Evolutionary conservation across 345 rosid genomes (phyloP).

Genomic region (Salix caprea): DNA sequence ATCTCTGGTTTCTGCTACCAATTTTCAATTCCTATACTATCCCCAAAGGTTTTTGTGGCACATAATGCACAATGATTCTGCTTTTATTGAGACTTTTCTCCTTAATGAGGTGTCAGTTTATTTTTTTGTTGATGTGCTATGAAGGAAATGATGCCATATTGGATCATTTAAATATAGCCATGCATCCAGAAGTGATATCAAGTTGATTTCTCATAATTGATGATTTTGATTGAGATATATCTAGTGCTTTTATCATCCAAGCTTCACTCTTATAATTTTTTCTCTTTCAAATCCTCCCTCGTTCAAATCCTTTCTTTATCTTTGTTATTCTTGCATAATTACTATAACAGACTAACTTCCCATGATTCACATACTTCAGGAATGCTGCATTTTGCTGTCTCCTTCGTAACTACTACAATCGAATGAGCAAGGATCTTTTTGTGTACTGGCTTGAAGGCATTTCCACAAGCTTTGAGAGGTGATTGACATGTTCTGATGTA

Average conservation of each 20-base stretch:
- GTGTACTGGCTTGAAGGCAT: constrained; percentile 80
- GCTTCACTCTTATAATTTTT: background rate
- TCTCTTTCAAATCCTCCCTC: background rate
- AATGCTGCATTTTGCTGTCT: constrained; percentile 73
- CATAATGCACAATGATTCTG: no score
- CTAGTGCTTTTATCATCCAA: background rate
- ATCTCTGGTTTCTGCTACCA: no score
- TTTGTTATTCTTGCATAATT: background rate
- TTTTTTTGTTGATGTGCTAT: background rate
- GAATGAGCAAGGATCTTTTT: constrained; percentile 58
- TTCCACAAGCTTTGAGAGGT: constrained; percentile 77
- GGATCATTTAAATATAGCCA: background rate
- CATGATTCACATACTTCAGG: constrained; percentile 52
- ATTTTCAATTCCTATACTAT: no score
- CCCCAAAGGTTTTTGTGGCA: no score
- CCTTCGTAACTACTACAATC: constrained; percentile 45
- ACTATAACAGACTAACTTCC: background rate
- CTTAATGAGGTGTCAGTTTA: no score
- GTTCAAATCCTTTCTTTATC: background rate
- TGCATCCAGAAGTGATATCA: no score
- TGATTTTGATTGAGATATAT: background rate
- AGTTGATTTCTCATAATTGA: background rate
- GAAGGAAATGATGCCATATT: background rate
- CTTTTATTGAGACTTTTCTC: no score
- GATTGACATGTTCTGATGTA: background rate